Evolutionary conservation across 169 alveolate genomes (phyloP).

Genomic region (Plasmodium ovale): DNA sequence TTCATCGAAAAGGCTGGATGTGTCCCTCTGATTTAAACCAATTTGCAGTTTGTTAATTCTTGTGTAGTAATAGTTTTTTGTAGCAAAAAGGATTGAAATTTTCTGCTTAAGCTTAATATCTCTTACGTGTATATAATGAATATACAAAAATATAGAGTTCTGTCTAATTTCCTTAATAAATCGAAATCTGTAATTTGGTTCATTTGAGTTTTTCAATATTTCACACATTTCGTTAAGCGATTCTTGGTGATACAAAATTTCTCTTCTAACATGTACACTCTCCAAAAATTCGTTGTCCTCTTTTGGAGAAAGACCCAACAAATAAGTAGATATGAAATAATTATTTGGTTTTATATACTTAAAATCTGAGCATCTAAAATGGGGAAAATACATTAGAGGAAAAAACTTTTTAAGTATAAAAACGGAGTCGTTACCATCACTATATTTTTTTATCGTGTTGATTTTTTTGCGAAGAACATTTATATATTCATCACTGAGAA

Average conservation of each 20-base stretch:
- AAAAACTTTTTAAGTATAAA: constrained; percentile 25
- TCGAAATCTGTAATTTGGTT: constrained; percentile 29
- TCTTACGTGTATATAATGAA: constrained; percentile 50
- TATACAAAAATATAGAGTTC: constrained; percentile 42
- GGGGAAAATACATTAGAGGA: constrained; percentile 37
- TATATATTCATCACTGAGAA: constrained; percentile 20
- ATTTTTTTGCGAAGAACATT: constrained; percentile 8
- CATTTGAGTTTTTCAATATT: constrained; percentile 19
- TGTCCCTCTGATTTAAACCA: background rate
- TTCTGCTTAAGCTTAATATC: background rate
- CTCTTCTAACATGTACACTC: constrained; percentile 47
- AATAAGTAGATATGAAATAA: constrained; percentile 40
- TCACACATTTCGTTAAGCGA: constrained; percentile 43
- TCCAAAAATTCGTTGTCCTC: constrained; percentile 10
- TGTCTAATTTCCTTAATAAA: constrained; percentile 1
- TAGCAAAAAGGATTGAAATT: constrained; percentile 51
- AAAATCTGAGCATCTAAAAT: background rate
- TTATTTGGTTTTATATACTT: constrained; percentile 10
- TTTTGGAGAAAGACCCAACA: constrained; percentile 5
- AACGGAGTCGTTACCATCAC: constrained; percentile 6
- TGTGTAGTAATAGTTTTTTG: constrained; percentile 57
- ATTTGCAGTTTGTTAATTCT: constrained; percentile 5
- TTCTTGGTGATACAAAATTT: constrained; percentile 24
- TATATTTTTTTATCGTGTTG: background rate
- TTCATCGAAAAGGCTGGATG: background rate